phyloP scores from a whole-genome alignment of 2,329 filamentous ascomycete species.

The Calonectria pseudoturangicola region DNA sequence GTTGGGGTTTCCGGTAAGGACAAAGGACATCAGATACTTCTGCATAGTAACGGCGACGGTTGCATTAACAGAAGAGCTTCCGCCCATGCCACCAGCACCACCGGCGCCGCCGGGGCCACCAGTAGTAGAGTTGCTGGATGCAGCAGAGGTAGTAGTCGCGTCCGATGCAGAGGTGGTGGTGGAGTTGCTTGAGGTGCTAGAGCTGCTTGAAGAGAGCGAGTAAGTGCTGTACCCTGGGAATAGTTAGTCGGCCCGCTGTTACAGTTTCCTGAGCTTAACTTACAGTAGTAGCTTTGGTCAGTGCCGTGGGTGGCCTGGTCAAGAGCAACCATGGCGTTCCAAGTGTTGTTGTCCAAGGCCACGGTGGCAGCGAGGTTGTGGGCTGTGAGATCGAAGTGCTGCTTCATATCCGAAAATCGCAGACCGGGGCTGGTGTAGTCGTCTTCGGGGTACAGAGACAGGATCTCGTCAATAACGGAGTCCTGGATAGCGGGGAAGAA shows the following conservation, averaged over 20 bases:
- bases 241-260: too few species aligned
- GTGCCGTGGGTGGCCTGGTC: constrained; percentile 31
- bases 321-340: constrained; percentile 32
- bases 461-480: constrained; percentile 15
- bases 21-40: constrained; percentile 30
- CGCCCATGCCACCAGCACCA: constrained; percentile 13
- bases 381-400: constrained; percentile 31
- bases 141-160: neutral
- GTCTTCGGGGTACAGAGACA: constrained; percentile 22
- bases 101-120: constrained; percentile 12
- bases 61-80: constrained; percentile 23
- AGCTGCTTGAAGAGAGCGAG: constrained; percentile 6
- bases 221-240: constrained; percentile 28
- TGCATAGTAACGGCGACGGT: constrained; percentile 29
- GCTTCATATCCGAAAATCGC: constrained; percentile 35
- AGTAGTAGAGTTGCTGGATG: constrained; percentile 25
- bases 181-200: constrained; percentile 8
- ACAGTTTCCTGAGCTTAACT: neutral
- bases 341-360: constrained; percentile 17
- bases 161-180: neutral
- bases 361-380: constrained; percentile 26
- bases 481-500: constrained; percentile 30
- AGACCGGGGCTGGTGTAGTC: constrained; percentile 27
- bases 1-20: constrained; percentile 32
- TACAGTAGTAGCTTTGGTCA: constrained; percentile 35